Percentiles rank a stretch among this genome's conserved stretches.
Evolutionary conservation across 2,329 filamentous ascomycete genomes (phyloP).

Genomic region (Aspergillus neoniger): DNA sequence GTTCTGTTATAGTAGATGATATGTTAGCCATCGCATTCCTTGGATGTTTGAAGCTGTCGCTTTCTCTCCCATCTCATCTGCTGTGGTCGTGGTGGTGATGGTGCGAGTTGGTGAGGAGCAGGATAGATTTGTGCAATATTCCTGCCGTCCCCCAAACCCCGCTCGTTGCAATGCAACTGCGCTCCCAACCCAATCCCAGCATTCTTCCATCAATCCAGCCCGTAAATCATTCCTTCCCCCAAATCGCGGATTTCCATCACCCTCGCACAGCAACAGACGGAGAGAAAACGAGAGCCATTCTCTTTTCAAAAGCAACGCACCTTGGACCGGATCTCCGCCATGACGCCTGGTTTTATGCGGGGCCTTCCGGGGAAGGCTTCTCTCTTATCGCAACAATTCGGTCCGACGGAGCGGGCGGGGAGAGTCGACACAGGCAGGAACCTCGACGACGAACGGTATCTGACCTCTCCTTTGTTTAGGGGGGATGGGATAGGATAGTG

Average conservation of each 20-base stretch:
- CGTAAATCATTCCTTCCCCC: not conserved
- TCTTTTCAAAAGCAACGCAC: constrained; percentile 35
- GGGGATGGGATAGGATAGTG: constrained; percentile 19
- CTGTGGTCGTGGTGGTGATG: not conserved
- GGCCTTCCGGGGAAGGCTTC: constrained; percentile 54
- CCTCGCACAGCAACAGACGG: not conserved
- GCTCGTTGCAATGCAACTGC: not conserved
- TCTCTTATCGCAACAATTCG: constrained; percentile 52
- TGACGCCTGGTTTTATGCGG: constrained; percentile 51
- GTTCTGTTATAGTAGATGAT: constrained; percentile 65
- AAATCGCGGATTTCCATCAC: not conserved
- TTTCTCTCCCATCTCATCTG: not conserved
- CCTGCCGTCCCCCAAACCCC: constrained; percentile 2
- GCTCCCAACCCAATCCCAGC: not conserved
- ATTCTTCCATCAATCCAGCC: too few relatives aligned
- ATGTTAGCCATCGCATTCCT: constrained; percentile 30
- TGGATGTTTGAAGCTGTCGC: not conserved
- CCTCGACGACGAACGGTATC: constrained; percentile 33
- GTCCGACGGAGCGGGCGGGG: constrained; percentile 26
- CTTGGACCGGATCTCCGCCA: constrained; percentile 57
- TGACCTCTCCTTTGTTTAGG: constrained; percentile 28
- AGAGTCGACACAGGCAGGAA: constrained; percentile 39
- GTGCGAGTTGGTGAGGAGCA: not conserved
- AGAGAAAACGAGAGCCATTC: not conserved
- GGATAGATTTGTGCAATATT: not conserved